Percentiles rank a stretch among this genome's conserved stretches.
phyloP scores from a whole-genome alignment of 2,329 filamentous ascomycete genomes.

The Botrytis squamosa region DNA sequence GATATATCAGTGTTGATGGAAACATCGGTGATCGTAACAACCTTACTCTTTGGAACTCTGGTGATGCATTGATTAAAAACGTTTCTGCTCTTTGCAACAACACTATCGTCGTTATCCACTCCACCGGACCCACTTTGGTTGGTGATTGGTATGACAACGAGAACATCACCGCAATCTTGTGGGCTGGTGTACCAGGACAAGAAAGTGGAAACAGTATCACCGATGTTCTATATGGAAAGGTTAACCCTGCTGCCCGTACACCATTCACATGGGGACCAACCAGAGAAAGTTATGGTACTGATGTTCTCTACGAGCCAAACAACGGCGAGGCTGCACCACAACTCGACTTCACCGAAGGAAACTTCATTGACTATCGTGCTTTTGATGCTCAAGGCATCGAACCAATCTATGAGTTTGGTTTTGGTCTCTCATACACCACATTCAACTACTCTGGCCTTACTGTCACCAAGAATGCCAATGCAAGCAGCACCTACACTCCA shows the following conservation, averaged over 20 bases:
- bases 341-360: conserved; percentile 70
- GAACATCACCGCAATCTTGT: conserved; percentile 82
- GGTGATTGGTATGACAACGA: conserved; percentile 71
- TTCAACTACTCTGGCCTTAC: conserved; percentile 71
- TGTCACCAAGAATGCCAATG: conserved; percentile 33
- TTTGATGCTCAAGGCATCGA: conserved; percentile 65
- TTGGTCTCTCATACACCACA: conserved; percentile 76
- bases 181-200: conserved; percentile 79
- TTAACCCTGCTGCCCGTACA: conserved; percentile 73
- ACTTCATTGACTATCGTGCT: conserved; percentile 78
- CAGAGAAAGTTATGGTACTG: conserved; percentile 48
- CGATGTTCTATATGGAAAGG: conserved; percentile 79
- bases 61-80: conserved; percentile 77
- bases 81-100: conserved; percentile 78
- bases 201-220: conserved; percentile 77
- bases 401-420: conserved; percentile 79
- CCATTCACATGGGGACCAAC: conserved; percentile 77
- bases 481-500: conserved; percentile 42
- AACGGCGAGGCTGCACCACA: conserved; percentile 67
- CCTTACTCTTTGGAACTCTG: conserved; percentile 82
- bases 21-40: conserved; percentile 91
- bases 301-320: conserved; percentile 55
- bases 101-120: conserved; percentile 90
- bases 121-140: conserved; percentile 74
- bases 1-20: conserved; percentile 77